Conservation (phyloP, 2,329 filamentous ascomycete species). For the Zelopaecilomyces penicillatus region DNA sequence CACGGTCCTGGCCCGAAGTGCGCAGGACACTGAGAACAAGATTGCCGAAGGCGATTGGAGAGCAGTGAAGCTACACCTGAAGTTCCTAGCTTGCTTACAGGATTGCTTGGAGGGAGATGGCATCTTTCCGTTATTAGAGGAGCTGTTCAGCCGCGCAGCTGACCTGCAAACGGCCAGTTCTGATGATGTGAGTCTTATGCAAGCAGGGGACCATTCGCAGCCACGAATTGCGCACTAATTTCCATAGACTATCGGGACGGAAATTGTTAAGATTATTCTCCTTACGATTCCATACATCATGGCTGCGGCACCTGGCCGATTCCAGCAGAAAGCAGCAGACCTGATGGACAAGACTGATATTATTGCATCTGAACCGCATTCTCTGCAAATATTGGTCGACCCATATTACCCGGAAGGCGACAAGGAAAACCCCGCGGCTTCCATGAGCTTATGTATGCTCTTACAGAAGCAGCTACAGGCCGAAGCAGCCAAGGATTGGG, state of each 20-base stretch:
- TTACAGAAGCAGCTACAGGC: constrained; percentile 78
- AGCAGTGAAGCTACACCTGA: constrained; percentile 80
- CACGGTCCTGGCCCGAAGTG: constrained; percentile 59
- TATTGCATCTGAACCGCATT: constrained; percentile 80
- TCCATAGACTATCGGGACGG: constrained; percentile 58
- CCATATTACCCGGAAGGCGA: constrained; percentile 64
- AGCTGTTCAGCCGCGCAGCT: constrained; percentile 85
- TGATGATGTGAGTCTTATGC: constrained; percentile 63
- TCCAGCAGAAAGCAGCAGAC: constrained; percentile 64
- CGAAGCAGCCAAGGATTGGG: constrained; percentile 69
- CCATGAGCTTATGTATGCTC: constrained; percentile 64
- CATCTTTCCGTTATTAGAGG: constrained; percentile 74
- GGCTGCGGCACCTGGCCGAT: constrained; percentile 60
- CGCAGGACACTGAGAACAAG: constrained; percentile 54
- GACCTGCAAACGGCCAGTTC: constrained; percentile 88
- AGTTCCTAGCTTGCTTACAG: constrained; percentile 83
- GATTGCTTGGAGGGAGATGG: constrained; percentile 74
- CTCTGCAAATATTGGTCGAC: constrained; percentile 77
- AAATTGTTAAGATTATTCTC: constrained; percentile 93
- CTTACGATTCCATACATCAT: constrained; percentile 89
- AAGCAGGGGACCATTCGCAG: background rate
- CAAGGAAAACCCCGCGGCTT: constrained; percentile 54
- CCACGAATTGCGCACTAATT: constrained; percentile 7
- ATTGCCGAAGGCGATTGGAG: constrained; percentile 74
- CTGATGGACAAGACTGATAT: constrained; percentile 92